Evolutionary conservation across 1,284 basidiomycete species (phyloP), one percentile per base, ranked within the genome.

Genomic region (Tylopilus sp.): DNA sequence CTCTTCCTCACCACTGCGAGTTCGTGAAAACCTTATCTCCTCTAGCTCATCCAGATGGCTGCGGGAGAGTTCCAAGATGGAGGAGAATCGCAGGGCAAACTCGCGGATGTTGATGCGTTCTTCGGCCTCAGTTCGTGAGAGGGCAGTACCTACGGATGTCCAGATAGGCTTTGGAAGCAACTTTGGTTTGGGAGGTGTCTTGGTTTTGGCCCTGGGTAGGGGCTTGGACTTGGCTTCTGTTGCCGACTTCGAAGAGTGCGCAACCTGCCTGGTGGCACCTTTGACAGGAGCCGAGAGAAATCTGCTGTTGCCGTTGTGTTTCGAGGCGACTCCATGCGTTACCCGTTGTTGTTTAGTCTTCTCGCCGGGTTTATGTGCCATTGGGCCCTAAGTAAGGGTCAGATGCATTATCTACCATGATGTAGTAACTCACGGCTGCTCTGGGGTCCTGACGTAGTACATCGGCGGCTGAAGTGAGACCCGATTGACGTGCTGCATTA

Each of bases 91-190:
- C 36, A 87, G 64, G 8, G 81, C 64, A 64, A 89, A 91, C 68
- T 90, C 88, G 53, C 88, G 82, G 45, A 90, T 84, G 59, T 81
- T 74, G 48, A 90, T 79, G 6, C 88, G 82, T 35, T 78, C 73
- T 57, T 86, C 76, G 1, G 78, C 81, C 39, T 82, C 76, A 3
- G 72, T 61, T 28, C 73, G 70, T 13, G 73, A 70, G 7, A 88
- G 69, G 28, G 63, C 59, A 9, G 75, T 75, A 3, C 74, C 72
- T 14, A 88, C 66, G 7, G 63, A 61, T 5, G 70, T 78, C 86
- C 86, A 89, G 28, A 65, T 70, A 35, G 76, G 68, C 36, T 67
- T 60, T 17, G 76, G 74, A 7, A 77, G 69, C 5, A 67, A 41
- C 46, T 69, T 68, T 26, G 57, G 59, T 29, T 55, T 59, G 26